A percentile compares a stretch with the other conserved stretches of the same genome.
Conservation (phyloP, 164 flowering plant species). For the Magnolia sinica region DNA sequence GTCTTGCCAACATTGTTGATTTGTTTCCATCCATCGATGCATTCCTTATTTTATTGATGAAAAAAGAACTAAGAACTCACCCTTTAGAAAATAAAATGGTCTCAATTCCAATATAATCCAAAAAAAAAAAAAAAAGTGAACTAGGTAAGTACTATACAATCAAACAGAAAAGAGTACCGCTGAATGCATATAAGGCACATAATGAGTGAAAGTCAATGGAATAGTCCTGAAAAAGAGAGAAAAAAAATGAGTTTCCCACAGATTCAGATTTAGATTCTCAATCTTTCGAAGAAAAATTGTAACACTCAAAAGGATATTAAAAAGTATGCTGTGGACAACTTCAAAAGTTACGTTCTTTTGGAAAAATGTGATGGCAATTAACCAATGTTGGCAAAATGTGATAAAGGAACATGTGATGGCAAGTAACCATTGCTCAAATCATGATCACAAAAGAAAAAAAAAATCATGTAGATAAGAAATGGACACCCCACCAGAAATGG, state of each 20-base stretch:
- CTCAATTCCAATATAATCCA: neutral
- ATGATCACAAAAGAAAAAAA: too few relatives aligned
- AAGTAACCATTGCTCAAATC: too few relatives aligned
- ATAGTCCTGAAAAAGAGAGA: constrained; percentile 57
- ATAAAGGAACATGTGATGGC: neutral
- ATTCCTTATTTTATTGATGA: neutral
- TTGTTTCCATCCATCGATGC: neutral
- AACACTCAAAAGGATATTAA: neutral
- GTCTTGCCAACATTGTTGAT: too few relatives aligned
- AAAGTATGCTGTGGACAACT: too few relatives aligned
- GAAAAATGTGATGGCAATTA: too few relatives aligned
- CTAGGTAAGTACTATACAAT: neutral
- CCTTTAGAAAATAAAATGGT: neutral
- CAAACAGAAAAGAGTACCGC: constrained; percentile 45
- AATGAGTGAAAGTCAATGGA: constrained; percentile 72
- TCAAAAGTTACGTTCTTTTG: too few relatives aligned
- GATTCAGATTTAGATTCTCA: neutral
- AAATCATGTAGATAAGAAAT: too few relatives aligned
- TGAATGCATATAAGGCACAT: constrained; percentile 86
- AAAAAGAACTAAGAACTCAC: neutral
- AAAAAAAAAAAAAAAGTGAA: neutral
- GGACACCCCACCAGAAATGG: too few relatives aligned
- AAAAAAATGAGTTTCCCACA: neutral
- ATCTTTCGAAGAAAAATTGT: neutral
- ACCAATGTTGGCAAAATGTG: neutral